Base-by-base conservation (phyloP, 2,329 filamentous ascomycete species). In the Aspergillus intermedius region DNA sequence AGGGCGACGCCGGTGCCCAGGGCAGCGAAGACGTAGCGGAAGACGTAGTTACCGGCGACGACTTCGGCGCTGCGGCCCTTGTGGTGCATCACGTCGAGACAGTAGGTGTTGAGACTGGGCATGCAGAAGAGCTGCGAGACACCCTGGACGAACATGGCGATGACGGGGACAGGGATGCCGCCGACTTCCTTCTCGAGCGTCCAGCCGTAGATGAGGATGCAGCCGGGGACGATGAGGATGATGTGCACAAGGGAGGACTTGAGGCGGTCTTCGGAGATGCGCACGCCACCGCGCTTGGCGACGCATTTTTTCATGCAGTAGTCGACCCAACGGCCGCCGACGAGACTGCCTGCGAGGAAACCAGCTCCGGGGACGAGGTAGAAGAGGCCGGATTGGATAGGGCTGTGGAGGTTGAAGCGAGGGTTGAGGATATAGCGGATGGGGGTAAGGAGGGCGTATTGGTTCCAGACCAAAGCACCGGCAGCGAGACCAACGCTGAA, bases 41-140 rank as follows among this genome's bases (percentile, higher is more conserved):
- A 74, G 59, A 89, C 82, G 65, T 91, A 93, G 65, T 91, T 93
- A 0, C 86, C 86, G 0, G 87, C 86, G 40, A 88, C 81, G 3
- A 91, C 86, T 60, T 93, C 87, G 3, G 84, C 80, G 40, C 81
- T 81, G 25, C 79, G 74, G 1, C 76, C 75, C 19, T 61, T 64
- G 2, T 65, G 61, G 54, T 85, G 85, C 83, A 91, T 88, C 10
- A 91, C 87, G 64, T 93, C 87, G 37, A 93, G 69, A 63, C 87
- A 91, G 68, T 93, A 91, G 0, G 86, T 87, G 64, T 91, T 90
- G 52, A 91, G 65, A 43, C 79, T 81, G 0, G 86, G 86, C 60
- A 89, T 90, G 58, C 84, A 87, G 60, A 88, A 87, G 5, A 90
- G 71, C 65, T 90, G 85, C 0, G 81, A 84, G 0, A 89, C 76